Percentiles rank a stretch among this genome's conserved stretches.
phyloP scores from a whole-genome alignment of 768 basidiomycete genomes.

The Coprinellus micaceus region DNA sequence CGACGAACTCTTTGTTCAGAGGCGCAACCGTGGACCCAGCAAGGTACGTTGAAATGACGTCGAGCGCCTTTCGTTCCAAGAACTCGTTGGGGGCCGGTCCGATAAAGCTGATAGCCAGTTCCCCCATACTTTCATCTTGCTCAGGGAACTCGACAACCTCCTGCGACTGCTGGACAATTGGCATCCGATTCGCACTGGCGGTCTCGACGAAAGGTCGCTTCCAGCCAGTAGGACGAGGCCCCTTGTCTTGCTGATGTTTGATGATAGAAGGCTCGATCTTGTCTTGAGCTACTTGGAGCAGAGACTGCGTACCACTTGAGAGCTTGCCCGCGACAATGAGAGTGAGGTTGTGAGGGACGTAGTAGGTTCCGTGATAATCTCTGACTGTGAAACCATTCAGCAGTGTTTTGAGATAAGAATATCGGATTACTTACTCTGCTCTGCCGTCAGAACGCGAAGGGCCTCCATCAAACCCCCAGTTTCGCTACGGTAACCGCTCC shows the following conservation, averaged over 20 bases:
- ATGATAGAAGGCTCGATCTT: constrained; percentile 81
- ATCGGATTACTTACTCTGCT: constrained; percentile 63
- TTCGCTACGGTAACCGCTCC: constrained; percentile 91
- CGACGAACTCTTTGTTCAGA: constrained; percentile 87
- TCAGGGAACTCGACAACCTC: constrained; percentile 90
- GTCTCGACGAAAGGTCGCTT: constrained; percentile 94
- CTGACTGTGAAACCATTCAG: constrained; percentile 54
- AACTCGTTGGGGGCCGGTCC: constrained; percentile 75
- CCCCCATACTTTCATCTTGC: constrained; percentile 93
- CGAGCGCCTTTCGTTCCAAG: constrained; percentile 79
- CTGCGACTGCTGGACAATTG: constrained; percentile 48
- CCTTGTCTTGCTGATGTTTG: constrained; percentile 67
- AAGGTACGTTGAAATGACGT: constrained; percentile 82
- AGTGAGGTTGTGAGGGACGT: constrained; percentile 90
- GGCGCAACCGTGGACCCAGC: constrained; percentile 82
- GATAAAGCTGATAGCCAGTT: constrained; percentile 71
- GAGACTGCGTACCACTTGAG: constrained; percentile 65
- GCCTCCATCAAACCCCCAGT: constrained; percentile 96
- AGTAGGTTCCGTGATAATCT: constrained; percentile 83
- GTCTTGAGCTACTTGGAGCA: constrained; percentile 79
- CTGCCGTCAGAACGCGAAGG: constrained; percentile 75
- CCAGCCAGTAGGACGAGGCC: constrained; percentile 76
- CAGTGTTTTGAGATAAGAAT: constrained; percentile 1
- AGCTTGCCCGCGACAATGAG: constrained; percentile 88
- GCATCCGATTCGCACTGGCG: constrained; percentile 56